Evolutionary conservation across 2,329 filamentous ascomycete species (phyloP).

Genomic region (Pestalotiopsis sp.): DNA sequence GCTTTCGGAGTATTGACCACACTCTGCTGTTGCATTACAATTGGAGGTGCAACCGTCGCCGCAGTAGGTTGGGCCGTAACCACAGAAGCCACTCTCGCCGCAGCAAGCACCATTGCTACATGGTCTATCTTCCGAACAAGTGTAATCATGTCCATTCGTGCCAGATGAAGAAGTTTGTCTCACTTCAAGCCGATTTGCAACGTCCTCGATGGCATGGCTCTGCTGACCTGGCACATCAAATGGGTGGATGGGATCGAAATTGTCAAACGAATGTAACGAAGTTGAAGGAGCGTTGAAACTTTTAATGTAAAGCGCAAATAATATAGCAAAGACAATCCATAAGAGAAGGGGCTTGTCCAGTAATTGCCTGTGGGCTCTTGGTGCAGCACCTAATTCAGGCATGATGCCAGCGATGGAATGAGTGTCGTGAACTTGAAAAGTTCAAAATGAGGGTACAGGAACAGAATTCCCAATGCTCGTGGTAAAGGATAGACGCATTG

Average conservation of each 20-base stretch:
- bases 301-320: neutral
- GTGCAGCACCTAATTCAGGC: neutral
- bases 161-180: neutral
- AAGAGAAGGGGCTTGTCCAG: neutral
- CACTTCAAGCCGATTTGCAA: neutral
- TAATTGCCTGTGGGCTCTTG: neutral
- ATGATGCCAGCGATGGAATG: neutral
- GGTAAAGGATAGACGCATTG: neutral
- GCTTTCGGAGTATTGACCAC: neutral
- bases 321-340: neutral
- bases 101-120: conserved; percentile 7
- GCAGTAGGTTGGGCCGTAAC: conserved; percentile 6
- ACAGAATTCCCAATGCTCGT: neutral
- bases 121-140: neutral
- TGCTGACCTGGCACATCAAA: neutral
- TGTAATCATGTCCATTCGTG: neutral
- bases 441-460: neutral
- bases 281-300: neutral
- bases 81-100: neutral
- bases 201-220: neutral
- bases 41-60: neutral
- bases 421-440: neutral
- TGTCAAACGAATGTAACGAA: neutral
- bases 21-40: conserved; percentile 6
- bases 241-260: neutral